Conservation (phyloP, 2,329 filamentous ascomycete genomes). For the Pseudonectria foliicola region DNA sequence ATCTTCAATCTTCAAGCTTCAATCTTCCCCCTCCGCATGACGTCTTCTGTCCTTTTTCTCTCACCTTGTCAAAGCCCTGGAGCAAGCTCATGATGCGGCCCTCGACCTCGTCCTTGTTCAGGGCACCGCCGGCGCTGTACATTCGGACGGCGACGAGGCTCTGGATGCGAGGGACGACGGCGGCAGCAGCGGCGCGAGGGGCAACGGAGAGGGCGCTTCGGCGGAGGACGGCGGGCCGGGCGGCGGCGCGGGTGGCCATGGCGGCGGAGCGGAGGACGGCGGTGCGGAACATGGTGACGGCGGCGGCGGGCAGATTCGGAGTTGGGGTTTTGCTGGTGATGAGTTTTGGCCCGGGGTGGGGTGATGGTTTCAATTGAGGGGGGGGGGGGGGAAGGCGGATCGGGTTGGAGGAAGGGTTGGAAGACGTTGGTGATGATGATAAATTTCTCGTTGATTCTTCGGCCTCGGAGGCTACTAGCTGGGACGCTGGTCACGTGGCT, state of each 20-base stretch:
- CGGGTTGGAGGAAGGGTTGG: constrained; percentile 8
- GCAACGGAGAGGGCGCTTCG: constrained; percentile 54
- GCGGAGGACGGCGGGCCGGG: constrained; percentile 48
- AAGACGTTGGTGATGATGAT: constrained; percentile 26
- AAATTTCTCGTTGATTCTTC: constrained; percentile 37
- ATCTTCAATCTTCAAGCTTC: too few relatives aligned
- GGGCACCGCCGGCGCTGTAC: constrained; percentile 76
- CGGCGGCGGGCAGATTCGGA: too few relatives aligned
- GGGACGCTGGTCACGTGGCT: constrained; percentile 21
- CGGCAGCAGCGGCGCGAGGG: constrained; percentile 49
- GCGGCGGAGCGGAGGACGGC: constrained; percentile 73
- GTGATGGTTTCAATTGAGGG: constrained; percentile 13
- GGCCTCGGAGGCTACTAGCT: constrained; percentile 23
- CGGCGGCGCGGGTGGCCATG: constrained; percentile 42
- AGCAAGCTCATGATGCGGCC: constrained; percentile 87
- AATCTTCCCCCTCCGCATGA: too few relatives aligned
- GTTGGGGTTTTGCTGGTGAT: too few relatives aligned
- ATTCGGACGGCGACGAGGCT: constrained; percentile 65
- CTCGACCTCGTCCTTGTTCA: constrained; percentile 79
- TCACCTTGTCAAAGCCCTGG: constrained; percentile 89
- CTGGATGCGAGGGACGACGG: constrained; percentile 52
- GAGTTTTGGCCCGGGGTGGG: too few relatives aligned
- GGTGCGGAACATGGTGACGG: constrained; percentile 72
- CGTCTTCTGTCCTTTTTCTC: too few relatives aligned
- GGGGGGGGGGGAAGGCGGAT: constrained; percentile 1